Base-by-base conservation (phyloP, 1,139 yeast genomes). In the Pichia sp. region DNA sequence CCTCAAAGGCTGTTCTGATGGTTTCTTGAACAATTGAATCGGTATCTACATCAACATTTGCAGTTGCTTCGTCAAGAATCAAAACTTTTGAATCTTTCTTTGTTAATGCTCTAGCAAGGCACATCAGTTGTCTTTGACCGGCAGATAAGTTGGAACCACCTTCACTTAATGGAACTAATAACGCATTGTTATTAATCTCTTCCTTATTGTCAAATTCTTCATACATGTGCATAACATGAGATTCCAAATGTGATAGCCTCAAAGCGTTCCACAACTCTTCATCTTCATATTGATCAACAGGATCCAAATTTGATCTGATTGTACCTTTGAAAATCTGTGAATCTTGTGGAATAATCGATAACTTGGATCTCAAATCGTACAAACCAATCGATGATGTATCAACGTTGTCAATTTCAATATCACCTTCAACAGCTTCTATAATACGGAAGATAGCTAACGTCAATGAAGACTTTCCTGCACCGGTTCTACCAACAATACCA, bases 261-360 rank as follows among this genome's bases (percentile, higher is more conserved):
- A 92, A 71, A 0, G 87, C 95, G 37, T 75, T 71, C 97, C 97
- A 92, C 33, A 92, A 71, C 52, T 84, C 81, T 27, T 81, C 86
- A 58, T 87, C 96, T 4, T 77, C 71, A 59, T 73, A 81, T 42
- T 66, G 68, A 38, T 73, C 68, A 3, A 85, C 81, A 27, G 98
- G 98, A 61, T 92, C 98, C 57, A 92, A 74, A 63, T 92, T 92
- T 39, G 85, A 82, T 58, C 95, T 75, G 40, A 92, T 72, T 0
- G 95, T 77, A 37, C 98, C 98, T 67, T 87, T 90, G 61, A 92
- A 90, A 4, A 90, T 95, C 65, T 92, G 97, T 0, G 97, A 86
- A 59, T 92, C 98, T 64, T 92, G 98, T 1, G 98, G 98, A 56
- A 92, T 92, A 54, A 92, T 92, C 0, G 95, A 85, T 45, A 92